Evolutionary conservation across 164 flowering plant species (phyloP).

Genomic region (Chimonanthus salicifolius): DNA sequence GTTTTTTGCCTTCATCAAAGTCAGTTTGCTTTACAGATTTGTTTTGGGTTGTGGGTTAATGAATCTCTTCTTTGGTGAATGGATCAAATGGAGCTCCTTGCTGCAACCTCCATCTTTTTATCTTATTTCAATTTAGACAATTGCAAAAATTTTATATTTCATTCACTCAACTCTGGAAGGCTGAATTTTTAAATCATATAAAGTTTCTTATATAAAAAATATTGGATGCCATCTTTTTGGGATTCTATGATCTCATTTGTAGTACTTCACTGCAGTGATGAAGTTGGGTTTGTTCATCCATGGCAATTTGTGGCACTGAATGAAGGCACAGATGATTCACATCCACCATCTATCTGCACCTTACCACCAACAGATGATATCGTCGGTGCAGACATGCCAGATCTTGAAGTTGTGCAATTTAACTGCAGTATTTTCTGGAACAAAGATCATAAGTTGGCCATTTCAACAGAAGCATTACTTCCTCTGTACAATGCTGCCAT

Average conservation of each 20-base stretch:
- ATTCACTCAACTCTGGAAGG: neutral
- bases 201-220: neutral
- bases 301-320: conserved; percentile 54
- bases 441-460: conserved; percentile 76
- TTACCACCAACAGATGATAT: conserved; percentile 8
- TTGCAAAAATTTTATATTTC: no score
- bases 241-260: neutral
- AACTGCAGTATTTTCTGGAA: conserved; percentile 49
- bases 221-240: neutral
- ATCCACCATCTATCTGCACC: conserved; percentile 3
- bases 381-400: neutral
- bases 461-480: conserved; percentile 48
- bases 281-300: conserved; percentile 85
- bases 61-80: no score
- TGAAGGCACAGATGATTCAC: conserved; percentile 23
- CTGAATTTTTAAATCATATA: neutral
- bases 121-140: neutral
- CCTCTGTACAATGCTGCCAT: conserved; percentile 59
- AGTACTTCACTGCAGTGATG: conserved; percentile 49
- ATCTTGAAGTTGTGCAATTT: conserved; percentile 3
- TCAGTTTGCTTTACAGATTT: no score
- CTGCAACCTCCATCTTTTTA: neutral
- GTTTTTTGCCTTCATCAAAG: neutral
- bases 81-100: neutral
- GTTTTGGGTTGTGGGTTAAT: neutral